Conservation (phyloP, 2,329 filamentous ascomycete species). For the Coniella lustricola region DNA sequence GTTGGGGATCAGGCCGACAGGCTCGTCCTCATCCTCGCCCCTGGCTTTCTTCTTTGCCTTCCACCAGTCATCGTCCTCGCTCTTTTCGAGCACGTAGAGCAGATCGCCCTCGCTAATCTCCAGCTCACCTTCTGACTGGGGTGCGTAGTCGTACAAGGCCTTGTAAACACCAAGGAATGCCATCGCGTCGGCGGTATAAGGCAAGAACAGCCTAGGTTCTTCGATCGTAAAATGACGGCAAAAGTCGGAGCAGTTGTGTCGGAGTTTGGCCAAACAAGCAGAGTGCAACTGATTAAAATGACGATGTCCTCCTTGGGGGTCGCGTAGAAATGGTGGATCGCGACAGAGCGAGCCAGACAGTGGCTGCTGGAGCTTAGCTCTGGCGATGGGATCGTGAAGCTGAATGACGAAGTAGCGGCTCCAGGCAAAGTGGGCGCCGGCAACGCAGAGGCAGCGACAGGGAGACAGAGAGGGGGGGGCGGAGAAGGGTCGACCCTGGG, state of each 20-base stretch:
- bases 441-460: no score
- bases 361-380: background rate
- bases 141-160: conserved; percentile 87
- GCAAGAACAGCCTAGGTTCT: background rate
- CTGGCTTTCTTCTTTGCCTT: conserved; percentile 86
- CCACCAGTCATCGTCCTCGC: conserved; percentile 79
- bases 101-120: conserved; percentile 79
- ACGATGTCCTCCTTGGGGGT: no score
- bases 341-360: no score
- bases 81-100: conserved; percentile 83
- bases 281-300: conserved; percentile 8
- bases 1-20: conserved; percentile 80
- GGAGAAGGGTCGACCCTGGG: no score
- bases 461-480: no score
- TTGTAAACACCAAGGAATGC: conserved; percentile 87
- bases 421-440: no score
- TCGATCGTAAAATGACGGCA: conserved; percentile 1
- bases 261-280: conserved; percentile 6
- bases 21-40: conserved; percentile 81
- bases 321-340: no score
- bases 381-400: no score
- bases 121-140: conserved; percentile 80
- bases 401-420: no score
- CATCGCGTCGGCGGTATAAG: conserved; percentile 45
- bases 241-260: background rate